Base-by-base conservation (phyloP, 495 filamentous ascomycete genomes). In the Daldinia concentrica region DNA sequence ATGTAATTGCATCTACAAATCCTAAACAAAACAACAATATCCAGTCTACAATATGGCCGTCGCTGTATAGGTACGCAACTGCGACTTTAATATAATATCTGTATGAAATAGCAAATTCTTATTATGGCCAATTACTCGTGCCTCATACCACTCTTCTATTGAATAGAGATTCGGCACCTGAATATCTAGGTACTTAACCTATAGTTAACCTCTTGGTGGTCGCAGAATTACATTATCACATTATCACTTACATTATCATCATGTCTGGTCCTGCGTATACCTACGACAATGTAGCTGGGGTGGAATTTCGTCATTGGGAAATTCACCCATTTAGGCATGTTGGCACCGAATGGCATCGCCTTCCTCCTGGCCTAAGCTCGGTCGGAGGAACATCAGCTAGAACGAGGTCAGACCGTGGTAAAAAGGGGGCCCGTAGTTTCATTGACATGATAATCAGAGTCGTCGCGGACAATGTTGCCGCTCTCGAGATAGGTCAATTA, bases 361-460 rank as follows among this genome's bases (percentile, higher is more conserved):
- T 26, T 15, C 17, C 8, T 17, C 15, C 5, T 1, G 4, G 6
- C 22, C 12, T 8, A 12, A 4, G 4, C 14, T 11, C 6, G 11
- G 17, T 54, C 30, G 6, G 29, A 30, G 12, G n/a, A 2, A 37
- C 17, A 22, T 1, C 22, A 48, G 3, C 19, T 22, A 4, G 1
- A n/a, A n/a, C 39, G 19, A 9, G 0, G 54, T 29, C 48, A 22
- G 17, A 8, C n/a, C 34, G 17, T 26, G 17, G 60, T 0, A 22
- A 30, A 2, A 69, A 62, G 26, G 75, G 77, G 12, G 60, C 58
- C 1, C 71, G 74, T 7, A 66, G 76, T 60, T 60, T 80, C 5
- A 19, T 71, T 6, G 69, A 74, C 15, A 79, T 76, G 63, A 51
- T 51, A 3, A 30, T 70, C 12, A 56, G 62, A 27, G 64, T 75